Conservation (phyloP, 345 rosid genomes). For the Durio zibethinus region DNA sequence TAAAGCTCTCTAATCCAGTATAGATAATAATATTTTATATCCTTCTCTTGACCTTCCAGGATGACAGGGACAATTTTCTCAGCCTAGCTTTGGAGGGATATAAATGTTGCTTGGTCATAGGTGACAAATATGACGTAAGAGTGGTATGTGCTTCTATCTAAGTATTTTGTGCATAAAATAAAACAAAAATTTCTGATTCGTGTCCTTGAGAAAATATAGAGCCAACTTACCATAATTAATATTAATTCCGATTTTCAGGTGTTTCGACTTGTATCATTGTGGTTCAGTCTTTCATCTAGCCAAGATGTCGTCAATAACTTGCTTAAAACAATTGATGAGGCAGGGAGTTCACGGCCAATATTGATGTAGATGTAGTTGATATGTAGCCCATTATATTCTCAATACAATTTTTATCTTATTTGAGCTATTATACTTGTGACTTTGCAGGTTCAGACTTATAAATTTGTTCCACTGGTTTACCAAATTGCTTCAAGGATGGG, state of each 20-base stretch:
- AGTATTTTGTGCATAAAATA: slow-evolving; percentile 1
- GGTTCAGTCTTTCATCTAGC: slow-evolving; percentile 81
- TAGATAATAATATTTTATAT: neutral
- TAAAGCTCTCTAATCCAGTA: neutral
- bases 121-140: slow-evolving; percentile 88
- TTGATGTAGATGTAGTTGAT: neutral
- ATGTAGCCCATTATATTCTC: neutral
- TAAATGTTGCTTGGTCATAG: slow-evolving; percentile 75
- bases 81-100: slow-evolving; percentile 88
- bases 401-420: neutral
- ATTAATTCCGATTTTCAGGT: slow-evolving; percentile 44
- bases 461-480: slow-evolving; percentile 83
- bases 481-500: slow-evolving; percentile 99
- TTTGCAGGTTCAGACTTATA: slow-evolving; percentile 84
- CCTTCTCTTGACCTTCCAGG: slow-evolving; percentile 41
- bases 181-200: neutral
- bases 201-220: neutral
- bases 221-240: neutral
- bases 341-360: slow-evolving; percentile 19
- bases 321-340: slow-evolving; percentile 73
- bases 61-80: slow-evolving; percentile 89
- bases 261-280: slow-evolving; percentile 77
- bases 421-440: slow-evolving; percentile 8
- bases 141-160: slow-evolving; percentile 57
- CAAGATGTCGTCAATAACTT: slow-evolving; percentile 66